These are phyloP conservation scores for Russula olivacea DNA, from an alignment of 768 basidiomycete species.

Conservation along the genomic window DNA sequence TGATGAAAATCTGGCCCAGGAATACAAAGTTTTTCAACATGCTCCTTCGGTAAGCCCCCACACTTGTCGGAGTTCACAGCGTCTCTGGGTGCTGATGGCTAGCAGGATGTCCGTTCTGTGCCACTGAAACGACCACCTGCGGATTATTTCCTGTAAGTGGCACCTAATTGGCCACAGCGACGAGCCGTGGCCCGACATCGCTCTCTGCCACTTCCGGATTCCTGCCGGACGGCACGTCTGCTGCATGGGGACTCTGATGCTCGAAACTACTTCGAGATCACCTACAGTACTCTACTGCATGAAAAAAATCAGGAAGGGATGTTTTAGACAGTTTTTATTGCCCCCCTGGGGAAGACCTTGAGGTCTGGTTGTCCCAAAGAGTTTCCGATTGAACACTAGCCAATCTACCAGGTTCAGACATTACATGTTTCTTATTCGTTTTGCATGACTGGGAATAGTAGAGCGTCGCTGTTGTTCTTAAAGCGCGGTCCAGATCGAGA, in stretches of 20 bases:
- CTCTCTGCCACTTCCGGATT: neutral
- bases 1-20: slow-evolving; percentile 87
- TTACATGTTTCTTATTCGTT: too few species aligned
- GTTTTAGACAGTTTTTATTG: too few species aligned
- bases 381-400: too few species aligned
- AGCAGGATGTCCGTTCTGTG: slow-evolving; percentile 72
- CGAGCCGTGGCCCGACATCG: neutral
- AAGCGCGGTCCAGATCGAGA: too few species aligned
- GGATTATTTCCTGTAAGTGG: slow-evolving; percentile 69
- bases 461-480: too few species aligned
- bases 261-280: neutral
- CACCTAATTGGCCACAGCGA: neutral
- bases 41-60: slow-evolving; percentile 66
- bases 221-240: neutral
- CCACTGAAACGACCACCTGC: slow-evolving; percentile 81
- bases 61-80: neutral
- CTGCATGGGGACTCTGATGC: neutral
- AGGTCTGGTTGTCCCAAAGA: too few species aligned
- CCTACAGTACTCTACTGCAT: neutral
- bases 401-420: too few species aligned
- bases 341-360: too few species aligned
- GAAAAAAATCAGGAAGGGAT: too few species aligned
- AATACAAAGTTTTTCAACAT: slow-evolving; percentile 93
- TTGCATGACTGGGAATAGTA: too few species aligned
- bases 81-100: neutral